Evolutionary conservation across 2,329 filamentous ascomycete genomes (phyloP), one percentile per base, ranked within the genome.

Genomic region (Alternaria conjuncta): DNA sequence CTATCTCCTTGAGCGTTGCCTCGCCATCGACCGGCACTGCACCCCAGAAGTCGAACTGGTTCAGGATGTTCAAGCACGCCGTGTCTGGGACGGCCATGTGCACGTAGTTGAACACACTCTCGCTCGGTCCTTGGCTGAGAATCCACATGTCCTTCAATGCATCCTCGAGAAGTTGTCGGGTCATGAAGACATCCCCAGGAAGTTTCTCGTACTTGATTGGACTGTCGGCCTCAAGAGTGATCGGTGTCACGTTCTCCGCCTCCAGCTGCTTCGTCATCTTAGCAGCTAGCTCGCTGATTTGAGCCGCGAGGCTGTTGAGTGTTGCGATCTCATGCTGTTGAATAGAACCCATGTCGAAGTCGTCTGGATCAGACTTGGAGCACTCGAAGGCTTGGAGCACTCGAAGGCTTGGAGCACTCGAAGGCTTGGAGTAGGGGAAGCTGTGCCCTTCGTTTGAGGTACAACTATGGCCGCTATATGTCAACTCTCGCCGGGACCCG

Each of bases 21-120:
- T 80, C 77, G 15, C 83, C 83, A 23, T 82, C 76, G 1, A 86
- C 56, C 3, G 85, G 84, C 6, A 87, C 84, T 6, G 83, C 81
- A 11, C 79, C 76, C 83, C 84, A 86, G 68, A 87, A 86, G 67
- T 86, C 76, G 70, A 86, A 86, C 65, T 84, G 77, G 70, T 86
- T 86, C 15, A 86, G 75, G 13, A 85, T 75, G 66, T 85, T 84
- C 41, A 86, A 78, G 30, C 67, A 69, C 7, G 82, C 78, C 4
- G 80, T 77, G 63, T 85, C 83, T 3, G 84, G 83, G 51, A 84
- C 79, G 32, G 72, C 77, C 54, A 67, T 74, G 45, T 77, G 75
- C 12, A 70, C 71, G 57, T 77, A 77, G 50, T 77, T 77, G 64
- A 84, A 85, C 23, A 85, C 79, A 58, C 83, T 85, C 71, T 86